A percentile compares a stretch with the other conserved stretches of the same genome.
These are phyloP conservation scores for Acanthamoeba culbertsoni DNA, from an alignment of 208 protist genomes.

Conservation along the genomic window DNA sequence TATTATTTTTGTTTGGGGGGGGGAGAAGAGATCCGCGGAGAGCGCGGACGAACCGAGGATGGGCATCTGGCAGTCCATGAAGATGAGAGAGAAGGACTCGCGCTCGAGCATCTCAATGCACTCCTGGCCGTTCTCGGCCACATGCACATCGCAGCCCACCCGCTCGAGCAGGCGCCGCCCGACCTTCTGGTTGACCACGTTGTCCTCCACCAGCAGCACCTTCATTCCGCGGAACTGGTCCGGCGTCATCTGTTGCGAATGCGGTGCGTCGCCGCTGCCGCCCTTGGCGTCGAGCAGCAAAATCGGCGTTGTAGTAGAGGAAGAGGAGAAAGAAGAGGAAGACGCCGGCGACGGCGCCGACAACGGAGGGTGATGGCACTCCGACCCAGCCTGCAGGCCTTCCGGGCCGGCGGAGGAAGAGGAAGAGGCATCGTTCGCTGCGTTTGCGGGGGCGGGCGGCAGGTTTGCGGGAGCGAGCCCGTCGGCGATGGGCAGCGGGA, in stretches of 20 bases:
- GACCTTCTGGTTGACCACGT: slow-evolving; percentile 43
- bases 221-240: not conserved
- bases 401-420: no score
- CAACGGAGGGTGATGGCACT: no score
- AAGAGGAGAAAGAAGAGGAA: no score
- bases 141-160: not conserved
- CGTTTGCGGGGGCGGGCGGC: not conserved
- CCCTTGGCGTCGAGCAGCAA: no score
- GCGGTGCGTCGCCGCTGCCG: not conserved
- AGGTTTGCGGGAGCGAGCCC: not conserved
- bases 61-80: slow-evolving; percentile 54
- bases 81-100: not conserved
- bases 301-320: no score
- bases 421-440: not conserved
- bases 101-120: not conserved
- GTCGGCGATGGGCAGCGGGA: slow-evolving; percentile 17
- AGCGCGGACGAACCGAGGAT: not conserved
- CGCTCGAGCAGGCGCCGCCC: not conserved
- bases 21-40: not conserved
- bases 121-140: slow-evolving; percentile 43
- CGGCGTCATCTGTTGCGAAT: not conserved
- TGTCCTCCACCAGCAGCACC: slow-evolving; percentile 34
- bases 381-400: no score
- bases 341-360: no score
- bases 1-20: no score